Evolutionary conservation across 345 rosid genomes (phyloP).

Genomic region (Hibiscus mutabilis): DNA sequence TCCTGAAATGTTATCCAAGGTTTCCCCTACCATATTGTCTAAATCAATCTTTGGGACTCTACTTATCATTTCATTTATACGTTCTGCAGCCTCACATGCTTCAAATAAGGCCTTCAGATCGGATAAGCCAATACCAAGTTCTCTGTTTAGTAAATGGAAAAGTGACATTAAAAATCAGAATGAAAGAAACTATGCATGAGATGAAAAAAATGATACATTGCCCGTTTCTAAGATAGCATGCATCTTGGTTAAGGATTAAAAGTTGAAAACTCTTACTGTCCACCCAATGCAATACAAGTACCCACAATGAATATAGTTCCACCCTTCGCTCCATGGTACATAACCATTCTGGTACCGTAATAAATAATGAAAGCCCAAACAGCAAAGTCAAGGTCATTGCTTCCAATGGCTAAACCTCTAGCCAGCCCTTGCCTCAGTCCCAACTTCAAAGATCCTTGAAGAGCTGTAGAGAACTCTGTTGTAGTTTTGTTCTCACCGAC

Average conservation of each 20-base stretch:
- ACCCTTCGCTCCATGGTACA: constrained; percentile 67
- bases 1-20: constrained; percentile 37
- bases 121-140: constrained; percentile 63
- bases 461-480: constrained; percentile 44
- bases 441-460: constrained; percentile 45
- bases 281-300: constrained; percentile 49
- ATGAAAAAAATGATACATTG: background rate
- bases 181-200: background rate
- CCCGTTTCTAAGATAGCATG: background rate
- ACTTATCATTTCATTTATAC: constrained; percentile 50
- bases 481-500: constrained; percentile 53
- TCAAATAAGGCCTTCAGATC: constrained; percentile 66
- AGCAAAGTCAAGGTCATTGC: constrained; percentile 47
- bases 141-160: constrained; percentile 21
- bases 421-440: constrained; percentile 59
- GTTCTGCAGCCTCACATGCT: constrained; percentile 56
- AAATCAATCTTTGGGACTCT: constrained; percentile 73
- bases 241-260: background rate
- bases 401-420: constrained; percentile 58
- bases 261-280: constrained; percentile 41
- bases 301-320: constrained; percentile 62
- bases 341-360: constrained; percentile 68
- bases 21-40: constrained; percentile 41
- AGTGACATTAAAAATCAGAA: background rate
- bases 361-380: constrained; percentile 62